A percentile compares a stretch with the other conserved stretches of the same genome.
Conservation (phyloP, 2,329 filamentous ascomycete species). For the Colletotrichum musae region DNA sequence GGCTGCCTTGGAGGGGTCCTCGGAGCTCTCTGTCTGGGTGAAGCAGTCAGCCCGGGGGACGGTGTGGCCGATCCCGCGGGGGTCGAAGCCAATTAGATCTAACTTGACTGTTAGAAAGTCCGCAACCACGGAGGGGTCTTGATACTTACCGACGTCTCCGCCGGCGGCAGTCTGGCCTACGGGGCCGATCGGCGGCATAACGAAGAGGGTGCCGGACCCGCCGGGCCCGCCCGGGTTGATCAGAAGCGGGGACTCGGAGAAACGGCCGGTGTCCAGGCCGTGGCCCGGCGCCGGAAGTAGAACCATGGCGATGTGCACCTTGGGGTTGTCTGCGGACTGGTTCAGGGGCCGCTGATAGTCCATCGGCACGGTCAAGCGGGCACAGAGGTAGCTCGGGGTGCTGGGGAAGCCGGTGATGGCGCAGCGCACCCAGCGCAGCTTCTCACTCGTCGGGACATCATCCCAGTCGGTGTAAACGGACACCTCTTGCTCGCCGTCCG, state of each 20-base stretch:
- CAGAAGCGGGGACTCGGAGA: conserved; percentile 57
- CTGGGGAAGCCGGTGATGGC: conserved; percentile 46
- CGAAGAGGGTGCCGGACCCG: conserved; percentile 55
- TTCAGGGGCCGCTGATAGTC: conserved; percentile 60
- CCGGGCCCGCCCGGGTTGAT: conserved; percentile 65
- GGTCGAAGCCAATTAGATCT: conserved; percentile 65
- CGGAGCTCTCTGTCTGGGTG: conserved; percentile 1
- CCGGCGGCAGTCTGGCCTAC: conserved; percentile 55
- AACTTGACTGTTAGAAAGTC: background rate
- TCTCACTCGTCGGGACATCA: conserved; percentile 60
- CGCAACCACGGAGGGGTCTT: too few relatives aligned
- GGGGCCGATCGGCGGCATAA: conserved; percentile 44
- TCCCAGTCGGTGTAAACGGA: conserved; percentile 40
- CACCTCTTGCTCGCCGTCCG: background rate
- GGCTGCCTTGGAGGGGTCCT: conserved; percentile 39
- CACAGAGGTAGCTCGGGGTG: conserved; percentile 52
- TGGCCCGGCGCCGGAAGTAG: conserved; percentile 51
- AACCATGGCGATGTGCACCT: conserved; percentile 56
- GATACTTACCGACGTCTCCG: conserved; percentile 46
- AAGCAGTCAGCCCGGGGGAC: conserved; percentile 58
- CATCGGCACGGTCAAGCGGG: conserved; percentile 62
- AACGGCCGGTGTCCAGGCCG: conserved; percentile 47
- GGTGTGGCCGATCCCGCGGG: conserved; percentile 59
- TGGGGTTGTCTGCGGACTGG: conserved; percentile 48
- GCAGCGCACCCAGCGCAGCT: conserved; percentile 61